Conservation (phyloP, 1,139 yeast genomes). For the Sugiyamaella pinicola region DNA sequence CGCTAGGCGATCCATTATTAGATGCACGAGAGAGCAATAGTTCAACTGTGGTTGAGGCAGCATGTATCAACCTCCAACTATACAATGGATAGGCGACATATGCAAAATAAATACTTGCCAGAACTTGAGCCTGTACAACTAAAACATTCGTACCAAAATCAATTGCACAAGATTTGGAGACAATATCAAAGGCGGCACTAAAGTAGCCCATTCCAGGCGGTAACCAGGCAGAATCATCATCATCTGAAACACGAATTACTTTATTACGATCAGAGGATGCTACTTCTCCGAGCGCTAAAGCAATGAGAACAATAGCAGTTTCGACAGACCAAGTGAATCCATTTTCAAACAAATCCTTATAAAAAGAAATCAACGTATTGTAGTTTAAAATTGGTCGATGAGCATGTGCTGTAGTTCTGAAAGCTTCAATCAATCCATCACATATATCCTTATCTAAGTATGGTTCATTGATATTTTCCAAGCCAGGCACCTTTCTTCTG, state of each 20-base stretch:
- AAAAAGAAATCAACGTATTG: conserved; percentile 12
- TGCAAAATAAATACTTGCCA: conserved; percentile 25
- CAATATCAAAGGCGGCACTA: conserved; percentile 14
- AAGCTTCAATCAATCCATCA: conserved; percentile 16
- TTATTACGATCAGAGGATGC: conserved; percentile 17
- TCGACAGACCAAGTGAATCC: conserved; percentile 19
- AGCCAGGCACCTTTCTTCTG: conserved; percentile 8
- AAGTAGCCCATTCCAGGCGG: conserved; percentile 20
- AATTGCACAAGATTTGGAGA: conserved; percentile 8
- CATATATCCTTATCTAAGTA: conserved; percentile 13
- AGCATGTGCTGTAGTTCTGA: conserved; percentile 21
- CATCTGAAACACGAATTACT: neutral
- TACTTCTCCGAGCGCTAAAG: conserved; percentile 25
- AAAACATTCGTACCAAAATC: conserved; percentile 21
- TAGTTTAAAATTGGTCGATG: conserved; percentile 21
- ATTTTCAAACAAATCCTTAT: conserved; percentile 13
- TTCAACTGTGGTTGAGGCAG: conserved; percentile 24
- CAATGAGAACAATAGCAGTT: conserved; percentile 23
- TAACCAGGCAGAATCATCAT: conserved; percentile 10
- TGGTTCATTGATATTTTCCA: conserved; percentile 10
- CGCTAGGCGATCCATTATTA: conserved; percentile 11
- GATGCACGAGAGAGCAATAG: conserved; percentile 14
- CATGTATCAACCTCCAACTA: conserved; percentile 28
- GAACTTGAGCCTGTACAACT: conserved; percentile 20
- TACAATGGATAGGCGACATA: conserved; percentile 26